Evolutionary conservation across 768 basidiomycete species (phyloP).

Genomic region (Pleurotus tuoliensis): DNA sequence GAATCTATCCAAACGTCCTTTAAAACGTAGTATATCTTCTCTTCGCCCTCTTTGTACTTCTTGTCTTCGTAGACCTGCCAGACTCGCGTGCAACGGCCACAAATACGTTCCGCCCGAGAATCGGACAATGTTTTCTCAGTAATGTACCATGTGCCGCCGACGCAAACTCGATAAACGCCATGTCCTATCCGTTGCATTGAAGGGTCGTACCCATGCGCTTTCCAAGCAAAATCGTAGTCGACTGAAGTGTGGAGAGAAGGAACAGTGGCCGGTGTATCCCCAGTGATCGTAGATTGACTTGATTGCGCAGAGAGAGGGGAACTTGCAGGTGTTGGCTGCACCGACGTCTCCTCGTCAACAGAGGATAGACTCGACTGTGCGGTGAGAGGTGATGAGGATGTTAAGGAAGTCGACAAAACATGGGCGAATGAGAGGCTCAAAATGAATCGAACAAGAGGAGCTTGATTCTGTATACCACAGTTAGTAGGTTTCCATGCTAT

Average conservation of each 20-base stretch:
- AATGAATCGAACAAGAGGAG: background rate
- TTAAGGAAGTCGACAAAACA: background rate
- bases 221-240: background rate
- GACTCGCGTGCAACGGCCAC: constrained; percentile 9
- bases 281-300: no score
- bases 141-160: constrained; percentile 4
- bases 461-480: background rate
- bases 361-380: no score
- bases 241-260: no score
- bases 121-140: constrained; percentile 1
- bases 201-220: constrained; percentile 7
- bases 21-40: constrained; percentile 1
- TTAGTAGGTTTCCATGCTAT: background rate
- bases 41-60: background rate
- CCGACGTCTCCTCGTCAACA: no score
- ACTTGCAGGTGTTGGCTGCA: no score
- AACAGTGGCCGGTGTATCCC: no score
- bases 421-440: constrained; percentile 1
- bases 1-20: constrained; percentile 10
- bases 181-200: background rate
- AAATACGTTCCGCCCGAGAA: constrained; percentile 6
- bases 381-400: background rate
- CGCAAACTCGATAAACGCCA: background rate
- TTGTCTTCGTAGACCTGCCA: constrained; percentile 9
- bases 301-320: no score